Base-by-base conservation (phyloP, 495 filamentous ascomycete genomes). In the Penicillium atrosanguineum region DNA sequence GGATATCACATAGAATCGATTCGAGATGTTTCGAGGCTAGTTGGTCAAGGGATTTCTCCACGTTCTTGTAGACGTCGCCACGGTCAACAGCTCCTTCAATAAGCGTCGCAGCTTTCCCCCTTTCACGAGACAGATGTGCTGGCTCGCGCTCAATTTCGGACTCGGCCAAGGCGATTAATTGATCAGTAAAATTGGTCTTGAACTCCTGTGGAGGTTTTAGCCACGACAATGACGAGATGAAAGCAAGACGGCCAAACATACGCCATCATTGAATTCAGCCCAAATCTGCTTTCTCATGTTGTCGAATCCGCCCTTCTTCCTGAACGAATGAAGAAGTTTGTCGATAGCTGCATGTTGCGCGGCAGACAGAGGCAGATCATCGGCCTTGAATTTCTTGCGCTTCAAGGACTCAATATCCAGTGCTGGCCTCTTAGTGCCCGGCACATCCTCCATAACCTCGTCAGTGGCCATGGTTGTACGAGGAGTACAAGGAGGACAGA, bases 261-360 rank as follows among this genome's bases (percentile, higher is more conserved):
- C 89, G 50, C 83, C 85, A 28, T 85, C 80, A 56, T 88, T 84
- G 54, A 94, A 90, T 51, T 91, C 83, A 36, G 87, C 83, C 84
- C 88, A 93, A 4, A 90, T 77, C 47, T 86, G 78, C 65, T 94
- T 94, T 46, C 91, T 83, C 53, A 93, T 78, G n/a, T 72, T 76
- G 67, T 96, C 91, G 60, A 92, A 95, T 37, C 87, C 87, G 20
- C 91, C 91, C 68, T 92, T 92, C 73, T 95, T 95, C 71, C 94
- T 94, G 69, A 91, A 92, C 6, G 83, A 83, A 69, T 91, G 83
- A 9, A 91, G 79, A 21, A 96, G 75, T 50, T 79, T 77, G 49
- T 95, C 90, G 50, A 96, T 91, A 1, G 86, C 83, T 0, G 78
- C 77, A 50, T 88, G 82, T 48, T 91, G 88, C 28, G 83, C 79